Evolutionary conservation across 768 basidiomycete species (phyloP), one percentile per base, ranked within the genome.

Genomic region (Podaxis pistillaris): DNA sequence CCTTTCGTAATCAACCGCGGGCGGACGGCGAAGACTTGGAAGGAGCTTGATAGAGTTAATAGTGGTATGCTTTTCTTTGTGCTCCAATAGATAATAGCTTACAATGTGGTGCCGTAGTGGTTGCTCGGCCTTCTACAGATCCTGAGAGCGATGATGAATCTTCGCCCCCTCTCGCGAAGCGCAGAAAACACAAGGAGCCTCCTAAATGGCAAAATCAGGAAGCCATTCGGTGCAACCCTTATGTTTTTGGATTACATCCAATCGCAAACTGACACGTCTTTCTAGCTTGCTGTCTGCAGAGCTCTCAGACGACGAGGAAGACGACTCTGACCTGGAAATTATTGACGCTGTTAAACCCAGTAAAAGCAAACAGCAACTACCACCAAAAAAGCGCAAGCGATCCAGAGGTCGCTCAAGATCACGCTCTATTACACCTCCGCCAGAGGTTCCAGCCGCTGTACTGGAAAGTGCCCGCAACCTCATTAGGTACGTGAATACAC

Each of bases 351-450:
- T 57, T 2, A 62, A 61, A 60, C 73, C 67, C 54, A 71, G 67
- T 66, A 78, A 63, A 68, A 75, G 62, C 75, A 79, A 65, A 36
- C 54, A 65, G 22, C 58, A 67, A 2, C 66, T 38, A 33, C 22
- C 41, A 15, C 54, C 47, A 11, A 50, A 74, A 1, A 77, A 77
- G 58, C 74, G 75, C 30, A 82, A 81, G 64, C 79, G 81, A 41
- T 68, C 75, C 44, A 81, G 86, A 50, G 87, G 84, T 70, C 86
- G 86, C 41, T 91, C 89, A 33, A 62, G 36, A 40, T 62, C 61
- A 33, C 75, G 79, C 24, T 93, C 91, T 3, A 82, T 93, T 41
- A 93, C 91, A 0, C 91, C 91, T 1, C 91, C 91, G 4, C 91
- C 91, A 0, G 78, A 77, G 38, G 72, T 92, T 13, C 75, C 88